A percentile compares a stretch with the other conserved stretches of the same genome.
Evolutionary conservation across 139 green algal species (phyloP).

Genomic region (Micromonas commoda): DNA sequence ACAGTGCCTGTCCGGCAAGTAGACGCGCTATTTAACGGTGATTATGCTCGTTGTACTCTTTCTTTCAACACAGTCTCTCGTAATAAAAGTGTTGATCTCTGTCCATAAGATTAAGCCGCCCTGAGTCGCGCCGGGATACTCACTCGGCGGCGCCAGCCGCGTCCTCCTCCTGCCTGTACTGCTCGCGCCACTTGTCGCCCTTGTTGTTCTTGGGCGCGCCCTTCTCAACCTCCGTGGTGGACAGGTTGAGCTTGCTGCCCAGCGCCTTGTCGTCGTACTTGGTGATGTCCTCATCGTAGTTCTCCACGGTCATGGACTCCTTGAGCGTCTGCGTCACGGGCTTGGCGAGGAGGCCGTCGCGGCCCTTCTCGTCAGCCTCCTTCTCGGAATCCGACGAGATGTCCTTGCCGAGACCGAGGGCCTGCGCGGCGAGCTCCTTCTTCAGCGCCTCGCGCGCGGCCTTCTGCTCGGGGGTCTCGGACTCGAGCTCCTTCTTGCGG

Average conservation of each 20-base stretch:
- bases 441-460: conserved; percentile 10
- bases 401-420: conserved; percentile 21
- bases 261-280: conserved; percentile 27
- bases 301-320: conserved; percentile 31
- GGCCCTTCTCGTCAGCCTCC: conserved; percentile 20
- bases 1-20: neutral
- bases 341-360: conserved; percentile 5
- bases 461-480: conserved; percentile 16
- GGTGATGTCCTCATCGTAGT: conserved; percentile 27
- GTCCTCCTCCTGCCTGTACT: conserved; percentile 20
- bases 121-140: no score
- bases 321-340: conserved; percentile 26
- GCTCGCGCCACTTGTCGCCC: conserved; percentile 22
- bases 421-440: conserved; percentile 22
- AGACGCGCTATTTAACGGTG: neutral
- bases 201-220: conserved; percentile 19
- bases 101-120: neutral
- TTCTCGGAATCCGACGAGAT: neutral
- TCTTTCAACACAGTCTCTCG: neutral
- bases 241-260: conserved; percentile 24
- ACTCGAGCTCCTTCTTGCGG: conserved; percentile 1
- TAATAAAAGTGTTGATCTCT: neutral
- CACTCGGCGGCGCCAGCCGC: neutral
- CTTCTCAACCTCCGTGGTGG: conserved; percentile 11
- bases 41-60: neutral